Evolutionary conservation across 139 green algal species (phyloP), one percentile per base, ranked within the genome.

Genomic region (Penium margaritaceum): DNA sequence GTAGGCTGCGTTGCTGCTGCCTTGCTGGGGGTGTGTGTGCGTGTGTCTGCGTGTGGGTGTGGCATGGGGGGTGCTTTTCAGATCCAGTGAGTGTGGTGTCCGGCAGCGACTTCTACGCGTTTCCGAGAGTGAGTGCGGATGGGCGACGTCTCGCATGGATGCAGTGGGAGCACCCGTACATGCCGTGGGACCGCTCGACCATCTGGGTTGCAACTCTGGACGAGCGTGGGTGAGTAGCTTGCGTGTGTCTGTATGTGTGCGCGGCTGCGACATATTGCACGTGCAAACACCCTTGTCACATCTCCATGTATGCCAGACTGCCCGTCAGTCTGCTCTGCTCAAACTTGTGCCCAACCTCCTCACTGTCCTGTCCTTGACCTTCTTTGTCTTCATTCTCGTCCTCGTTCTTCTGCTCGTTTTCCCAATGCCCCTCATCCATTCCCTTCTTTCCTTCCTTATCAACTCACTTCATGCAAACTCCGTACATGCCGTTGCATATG

Each of bases 151-250:
- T 93, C 72, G 85, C 86, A 0, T 94, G 70, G 77, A 74, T 91
- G 5, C 35, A 38, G 1, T 94, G 88, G 88, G 53, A 87, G 37
- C 87, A 90, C 76, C 89, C 89, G 24, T 87, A 88, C 80, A 93
- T 94, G 86, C 84, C 85, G 0, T 90, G 88, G 86, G 88, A 92
- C 76, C 70, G 83, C 62, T 88, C 78, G 1, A 37, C 63, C 37
- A 81, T 92, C 21, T 78, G 75, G 63, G 58, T 88, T 39, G 87
- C 79, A 35, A 30, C 53, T 32, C 24, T 63, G 9, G 14, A 5
- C 24, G 27, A 32, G 24, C 14, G 53, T 63, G 15, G 15, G n/a
- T 32, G 14, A 63, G 27, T 29, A 15, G 9, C 53, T 19, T 17
- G 9, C 53, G 6, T 17, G 14, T 17, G 14, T 9, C n/a, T 32